Evolutionary conservation across 179 eudicot genomes (phyloP).

Genomic region (Heliamphora pulchella): DNA sequence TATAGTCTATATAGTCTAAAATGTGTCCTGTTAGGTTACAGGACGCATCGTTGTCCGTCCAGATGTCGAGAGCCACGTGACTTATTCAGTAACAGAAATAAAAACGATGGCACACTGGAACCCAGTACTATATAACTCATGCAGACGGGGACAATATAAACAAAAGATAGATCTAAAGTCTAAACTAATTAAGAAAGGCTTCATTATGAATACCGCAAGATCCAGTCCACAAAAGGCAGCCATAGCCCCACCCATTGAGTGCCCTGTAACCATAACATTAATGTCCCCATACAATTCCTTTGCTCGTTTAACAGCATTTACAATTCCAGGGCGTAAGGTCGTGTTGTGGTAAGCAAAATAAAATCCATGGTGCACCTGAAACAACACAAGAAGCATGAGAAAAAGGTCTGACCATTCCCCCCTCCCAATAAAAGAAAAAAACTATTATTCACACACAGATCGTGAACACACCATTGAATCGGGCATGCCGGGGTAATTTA

Average conservation of each 20-base stretch:
- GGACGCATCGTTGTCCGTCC: neutral
- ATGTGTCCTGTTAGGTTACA: too few species aligned
- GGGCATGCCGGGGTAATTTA: constrained; percentile 72
- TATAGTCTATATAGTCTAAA: too few species aligned
- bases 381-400: constrained; percentile 8
- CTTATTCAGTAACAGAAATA: neutral
- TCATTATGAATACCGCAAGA: constrained; percentile 51
- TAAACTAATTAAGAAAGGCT: neutral
- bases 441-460: constrained; percentile 2
- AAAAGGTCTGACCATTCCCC: neutral
- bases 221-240: constrained; percentile 93
- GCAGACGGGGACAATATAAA: neutral
- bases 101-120: neutral
- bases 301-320: constrained; percentile 54
- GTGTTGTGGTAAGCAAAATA: constrained; percentile 91
- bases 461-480: constrained; percentile 61
- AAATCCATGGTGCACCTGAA: constrained; percentile 97
- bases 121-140: constrained; percentile 9
- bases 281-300: constrained; percentile 52
- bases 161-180: neutral
- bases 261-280: constrained; percentile 67
- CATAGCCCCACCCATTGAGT: constrained; percentile 99
- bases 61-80: neutral
- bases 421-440: neutral
- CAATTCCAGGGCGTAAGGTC: constrained; percentile 63